Percentiles rank a stretch among this genome's conserved stretches.
These are phyloP conservation scores for Talaromyces pinophilus DNA, from an alignment of 2,329 filamentous ascomycete species.

Conservation along the genomic window DNA sequence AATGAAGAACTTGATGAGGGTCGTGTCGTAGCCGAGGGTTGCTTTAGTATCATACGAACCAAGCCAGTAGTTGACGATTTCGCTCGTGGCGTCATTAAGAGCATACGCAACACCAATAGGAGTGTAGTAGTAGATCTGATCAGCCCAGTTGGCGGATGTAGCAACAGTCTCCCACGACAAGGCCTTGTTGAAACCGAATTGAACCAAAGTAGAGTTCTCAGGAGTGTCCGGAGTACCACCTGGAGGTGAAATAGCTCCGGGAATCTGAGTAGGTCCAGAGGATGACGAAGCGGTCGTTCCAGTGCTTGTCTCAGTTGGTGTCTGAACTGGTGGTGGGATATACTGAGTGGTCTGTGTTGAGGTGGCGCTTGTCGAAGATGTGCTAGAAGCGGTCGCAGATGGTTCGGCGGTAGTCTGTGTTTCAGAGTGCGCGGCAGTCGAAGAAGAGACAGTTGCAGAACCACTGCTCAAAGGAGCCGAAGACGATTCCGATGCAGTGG, in stretches of 20 bases:
- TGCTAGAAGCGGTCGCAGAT: constrained; percentile 4
- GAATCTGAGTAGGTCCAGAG: constrained; percentile 63
- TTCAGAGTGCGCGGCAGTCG: constrained; percentile 16
- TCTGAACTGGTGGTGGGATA: constrained; percentile 28
- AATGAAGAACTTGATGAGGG: constrained; percentile 74
- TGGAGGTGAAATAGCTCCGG: constrained; percentile 73
- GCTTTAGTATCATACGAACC: constrained; percentile 72
- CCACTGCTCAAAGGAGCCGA: not conserved
- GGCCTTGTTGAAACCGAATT: constrained; percentile 78
- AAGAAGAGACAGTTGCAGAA: constrained; percentile 1
- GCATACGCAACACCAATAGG: constrained; percentile 70
- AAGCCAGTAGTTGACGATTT: constrained; percentile 69
- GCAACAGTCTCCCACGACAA: constrained; percentile 86
- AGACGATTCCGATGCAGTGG: constrained; percentile 7
- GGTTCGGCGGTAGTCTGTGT: constrained; percentile 21
- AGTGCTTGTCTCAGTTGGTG: constrained; percentile 29
- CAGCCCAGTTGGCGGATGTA: constrained; percentile 67
- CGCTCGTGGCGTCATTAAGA: constrained; percentile 48
- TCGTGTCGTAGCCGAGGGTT: constrained; percentile 74
- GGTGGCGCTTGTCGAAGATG: constrained; percentile 12
- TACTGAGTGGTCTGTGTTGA: constrained; percentile 24
- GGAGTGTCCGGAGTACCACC: constrained; percentile 60
- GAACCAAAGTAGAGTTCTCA: constrained; percentile 68
- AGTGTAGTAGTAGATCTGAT: constrained; percentile 80
- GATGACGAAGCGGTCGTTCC: constrained; percentile 43